These are phyloP conservation scores for Erysimum cheiri DNA, from an alignment of 441 rosid species.

Conservation along the genomic window DNA sequence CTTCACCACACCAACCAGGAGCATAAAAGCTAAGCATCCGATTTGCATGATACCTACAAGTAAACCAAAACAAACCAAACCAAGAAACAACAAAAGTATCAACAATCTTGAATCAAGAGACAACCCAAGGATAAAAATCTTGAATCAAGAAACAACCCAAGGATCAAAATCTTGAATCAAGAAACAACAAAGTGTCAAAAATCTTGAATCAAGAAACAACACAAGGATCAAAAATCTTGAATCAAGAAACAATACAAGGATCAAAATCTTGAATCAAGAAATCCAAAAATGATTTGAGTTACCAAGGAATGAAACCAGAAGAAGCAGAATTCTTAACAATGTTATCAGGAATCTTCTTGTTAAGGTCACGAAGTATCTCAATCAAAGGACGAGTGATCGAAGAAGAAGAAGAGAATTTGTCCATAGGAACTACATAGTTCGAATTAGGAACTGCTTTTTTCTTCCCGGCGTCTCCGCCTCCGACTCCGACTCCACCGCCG, in stretches of 20 bases:
- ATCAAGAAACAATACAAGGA: slow-evolving; percentile 22
- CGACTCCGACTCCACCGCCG: no score
- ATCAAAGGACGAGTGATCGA: slow-evolving; percentile 85
- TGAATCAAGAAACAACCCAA: slow-evolving; percentile 25
- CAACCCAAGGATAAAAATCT: neutral
- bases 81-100: neutral
- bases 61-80: slow-evolving; percentile 25
- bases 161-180: slow-evolving; percentile 11
- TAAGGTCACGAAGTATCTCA: slow-evolving; percentile 97
- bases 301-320: slow-evolving; percentile 82
- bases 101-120: slow-evolving; percentile 19
- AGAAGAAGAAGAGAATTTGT: slow-evolving; percentile 67
- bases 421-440: slow-evolving; percentile 91
- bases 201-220: slow-evolving; percentile 24
- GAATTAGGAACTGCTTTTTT: slow-evolving; percentile 70
- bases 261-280: no score
- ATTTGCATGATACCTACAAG: slow-evolving; percentile 89
- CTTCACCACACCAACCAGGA: slow-evolving; percentile 99
- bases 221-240: neutral
- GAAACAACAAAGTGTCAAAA: neutral
- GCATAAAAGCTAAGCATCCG: slow-evolving; percentile 98
- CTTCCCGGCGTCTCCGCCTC: slow-evolving; percentile 44
- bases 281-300: neutral
- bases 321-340: slow-evolving; percentile 58
- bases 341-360: slow-evolving; percentile 90